Base-by-base conservation (phyloP, 129 eudicot genomes). In the Pulicaria dysenterica region DNA sequence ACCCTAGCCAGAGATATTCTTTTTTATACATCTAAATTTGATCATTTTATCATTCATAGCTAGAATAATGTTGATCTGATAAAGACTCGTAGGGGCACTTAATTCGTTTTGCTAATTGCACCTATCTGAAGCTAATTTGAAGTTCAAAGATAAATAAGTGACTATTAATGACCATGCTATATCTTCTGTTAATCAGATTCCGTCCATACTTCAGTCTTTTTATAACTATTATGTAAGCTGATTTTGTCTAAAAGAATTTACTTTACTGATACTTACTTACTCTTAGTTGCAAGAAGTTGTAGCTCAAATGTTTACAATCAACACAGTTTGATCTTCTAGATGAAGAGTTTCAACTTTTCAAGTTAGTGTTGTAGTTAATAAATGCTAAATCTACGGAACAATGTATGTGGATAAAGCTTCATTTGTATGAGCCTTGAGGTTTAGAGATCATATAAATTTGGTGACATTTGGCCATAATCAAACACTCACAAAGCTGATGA, bases 1-100 rank as follows among this genome's bases (percentile, higher is more conserved):
- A 75, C 70, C 70, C 70, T 72, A 72, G 68, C 34, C 19, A 45
- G 58, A 19, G 46, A n/a, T 31, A 48, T 31, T 8, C 34, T 6
- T 58, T 58, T 46, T 45, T 31, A 49, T 45, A 11, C 45, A 4
- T 36, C 34, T 45, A 54, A 51, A 13, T 68, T 68, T 17, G 14
- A 38, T 38, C 16, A 53, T 11, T 69, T 13, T 16, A 1, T 53
- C 50, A 37, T 13, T 12, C 7, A 48, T 13, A 67, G 17, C 31
- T 24, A 67, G 59, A 36, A 10, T 37, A 15, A 51, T 15, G 7
- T 58, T 72, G 77, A 72, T 60, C 69, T 45, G 15, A 49, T 73
- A 24, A 60, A 59, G 11, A 12, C 12, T 56, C 8, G 54, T 38
- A 69, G 19, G 50, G 24, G 58, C 58, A 67, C 31, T 31, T 2